Evolutionary conservation across 345 rosid genomes (phyloP).

Genomic region (Eutrema japonicum): DNA sequence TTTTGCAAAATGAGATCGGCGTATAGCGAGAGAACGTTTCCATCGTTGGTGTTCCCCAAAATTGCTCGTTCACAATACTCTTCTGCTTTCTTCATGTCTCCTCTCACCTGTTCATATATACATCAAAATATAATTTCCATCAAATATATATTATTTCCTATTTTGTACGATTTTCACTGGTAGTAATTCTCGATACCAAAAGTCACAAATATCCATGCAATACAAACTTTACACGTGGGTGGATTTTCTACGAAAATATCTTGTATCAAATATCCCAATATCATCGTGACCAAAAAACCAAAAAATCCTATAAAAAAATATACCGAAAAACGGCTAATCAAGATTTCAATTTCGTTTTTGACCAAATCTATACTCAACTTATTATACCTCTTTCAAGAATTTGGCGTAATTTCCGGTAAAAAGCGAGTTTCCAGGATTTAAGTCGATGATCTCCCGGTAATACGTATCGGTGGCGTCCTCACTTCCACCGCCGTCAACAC

Average conservation of each 20-base stretch:
- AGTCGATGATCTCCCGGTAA: constrained; percentile 62
- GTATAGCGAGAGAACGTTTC: constrained; percentile 56
- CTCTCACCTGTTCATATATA: constrained; percentile 49
- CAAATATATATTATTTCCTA: not conserved
- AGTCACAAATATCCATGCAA: constrained; percentile 5
- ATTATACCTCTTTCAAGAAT: constrained; percentile 69
- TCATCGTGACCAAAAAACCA: no score
- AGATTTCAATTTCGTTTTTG: not conserved
- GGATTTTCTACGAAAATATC: constrained; percentile 19
- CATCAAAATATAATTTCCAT: not conserved
- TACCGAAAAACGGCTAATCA: not conserved
- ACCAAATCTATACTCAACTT: not conserved
- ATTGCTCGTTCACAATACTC: constrained; percentile 70
- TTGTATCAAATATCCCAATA: not conserved
- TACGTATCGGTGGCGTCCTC: constrained; percentile 57
- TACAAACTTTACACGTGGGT: constrained; percentile 11
- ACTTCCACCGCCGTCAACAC: constrained; percentile 43
- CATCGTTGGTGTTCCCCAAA: constrained; percentile 65
- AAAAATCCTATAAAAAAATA: not conserved
- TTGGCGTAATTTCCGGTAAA: constrained; percentile 70
- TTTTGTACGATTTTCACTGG: not conserved
- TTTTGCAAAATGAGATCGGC: constrained; percentile 67
- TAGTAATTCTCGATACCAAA: not conserved
- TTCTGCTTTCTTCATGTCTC: constrained; percentile 65
- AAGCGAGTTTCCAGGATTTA: constrained; percentile 59